phyloP scores from a whole-genome alignment of 495 filamentous ascomycete species.

The Neurospora sp. region DNA sequence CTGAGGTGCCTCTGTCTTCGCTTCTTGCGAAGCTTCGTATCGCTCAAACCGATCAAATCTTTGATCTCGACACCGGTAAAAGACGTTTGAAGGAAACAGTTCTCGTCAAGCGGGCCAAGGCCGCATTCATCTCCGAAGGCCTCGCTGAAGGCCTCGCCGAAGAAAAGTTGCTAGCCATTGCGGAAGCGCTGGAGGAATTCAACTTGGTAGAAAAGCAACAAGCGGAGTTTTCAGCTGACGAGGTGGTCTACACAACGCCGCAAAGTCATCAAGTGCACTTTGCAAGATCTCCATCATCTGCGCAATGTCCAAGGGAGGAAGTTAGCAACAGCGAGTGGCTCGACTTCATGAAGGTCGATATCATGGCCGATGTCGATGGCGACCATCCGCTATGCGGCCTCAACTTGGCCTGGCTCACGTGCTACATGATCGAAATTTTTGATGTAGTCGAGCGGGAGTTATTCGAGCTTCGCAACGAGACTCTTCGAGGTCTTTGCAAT shows the following conservation, averaged over 20 bases:
- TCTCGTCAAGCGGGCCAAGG: slow-evolving; percentile 21
- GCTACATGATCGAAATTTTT: slow-evolving; percentile 14
- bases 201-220: background rate
- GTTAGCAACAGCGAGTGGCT: slow-evolving; percentile 10
- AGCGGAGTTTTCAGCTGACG: background rate
- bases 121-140: background rate
- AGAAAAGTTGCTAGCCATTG: background rate
- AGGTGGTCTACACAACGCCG: background rate
- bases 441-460: slow-evolving; percentile 51
- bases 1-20: slow-evolving; percentile 15
- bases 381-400: slow-evolving; percentile 17
- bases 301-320: no score
- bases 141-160: background rate
- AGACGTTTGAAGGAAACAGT: slow-evolving; percentile 19
- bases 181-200: background rate
- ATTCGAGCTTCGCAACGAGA: slow-evolving; percentile 35
- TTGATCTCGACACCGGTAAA: slow-evolving; percentile 20
- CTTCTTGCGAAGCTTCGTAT: slow-evolving; percentile 14
- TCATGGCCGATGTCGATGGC: slow-evolving; percentile 22
- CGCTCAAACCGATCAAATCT: slow-evolving; percentile 13
- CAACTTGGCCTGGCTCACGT: slow-evolving; percentile 20
- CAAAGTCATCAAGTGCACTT: background rate
- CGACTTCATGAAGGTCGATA: slow-evolving; percentile 15
- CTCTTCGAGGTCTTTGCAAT: slow-evolving; percentile 5
- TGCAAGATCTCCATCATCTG: no score